These are phyloP conservation scores for Apiotrichum mycotoxinovorans DNA, from an alignment of 1,284 basidiomycete genomes.

Conservation along the genomic window DNA sequence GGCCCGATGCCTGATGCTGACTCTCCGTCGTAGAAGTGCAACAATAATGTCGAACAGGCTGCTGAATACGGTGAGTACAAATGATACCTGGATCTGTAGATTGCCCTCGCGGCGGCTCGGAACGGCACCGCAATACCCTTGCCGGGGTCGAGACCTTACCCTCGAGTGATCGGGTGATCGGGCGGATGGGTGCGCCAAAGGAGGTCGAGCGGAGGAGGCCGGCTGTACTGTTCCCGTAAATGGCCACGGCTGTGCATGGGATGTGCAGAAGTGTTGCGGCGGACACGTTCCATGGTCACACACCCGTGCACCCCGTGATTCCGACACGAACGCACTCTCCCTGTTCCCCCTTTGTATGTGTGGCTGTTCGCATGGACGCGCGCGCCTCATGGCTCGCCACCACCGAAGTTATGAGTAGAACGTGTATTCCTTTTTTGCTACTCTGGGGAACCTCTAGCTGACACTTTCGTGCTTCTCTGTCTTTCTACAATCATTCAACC, in stretches of 20 bases:
- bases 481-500: neutral
- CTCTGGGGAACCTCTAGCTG: neutral
- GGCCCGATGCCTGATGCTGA: too few species aligned
- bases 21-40: slow-evolving; percentile 27
- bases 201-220: too few species aligned
- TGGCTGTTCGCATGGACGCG: too few species aligned
- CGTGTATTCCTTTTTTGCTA: neutral
- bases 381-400: too few species aligned
- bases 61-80: slow-evolving; percentile 45
- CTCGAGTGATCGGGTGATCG: neutral
- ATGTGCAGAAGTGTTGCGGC: neutral
- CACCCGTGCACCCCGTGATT: too few species aligned
- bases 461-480: neutral
- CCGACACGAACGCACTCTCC: too few species aligned
- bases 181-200: too few species aligned
- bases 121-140: too few species aligned
- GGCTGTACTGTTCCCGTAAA: too few species aligned
- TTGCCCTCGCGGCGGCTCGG: neutral
- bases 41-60: slow-evolving; percentile 40
- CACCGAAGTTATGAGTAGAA: too few species aligned
- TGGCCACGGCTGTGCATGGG: too few species aligned
- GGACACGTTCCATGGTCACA: neutral
- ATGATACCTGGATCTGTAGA: neutral
- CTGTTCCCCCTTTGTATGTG: too few species aligned
- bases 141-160: neutral